These are phyloP conservation scores for Neotropicomus parvogracilis DNA, from an alignment of 1,284 basidiomycete species.

Conservation along the genomic window DNA sequence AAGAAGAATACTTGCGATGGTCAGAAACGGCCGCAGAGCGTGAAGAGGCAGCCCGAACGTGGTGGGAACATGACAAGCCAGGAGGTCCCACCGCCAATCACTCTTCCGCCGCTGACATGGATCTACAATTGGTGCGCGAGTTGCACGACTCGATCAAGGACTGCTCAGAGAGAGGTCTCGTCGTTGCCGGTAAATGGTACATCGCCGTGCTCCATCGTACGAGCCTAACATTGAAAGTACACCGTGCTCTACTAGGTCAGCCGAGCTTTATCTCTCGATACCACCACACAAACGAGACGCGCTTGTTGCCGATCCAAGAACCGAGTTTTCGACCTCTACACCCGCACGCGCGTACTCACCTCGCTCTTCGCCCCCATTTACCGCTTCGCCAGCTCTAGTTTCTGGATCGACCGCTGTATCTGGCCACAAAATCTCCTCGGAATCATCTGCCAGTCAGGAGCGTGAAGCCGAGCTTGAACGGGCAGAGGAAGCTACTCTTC, in stretches of 20 bases:
- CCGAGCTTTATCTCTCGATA: slow-evolving; percentile 66
- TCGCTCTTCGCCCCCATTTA: slow-evolving; percentile 36
- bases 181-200: slow-evolving; percentile 71
- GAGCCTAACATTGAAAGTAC: slow-evolving; percentile 16
- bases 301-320: slow-evolving; percentile 19
- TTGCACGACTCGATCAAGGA: slow-evolving; percentile 54
- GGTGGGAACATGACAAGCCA: slow-evolving; percentile 19
- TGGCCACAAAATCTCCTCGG: slow-evolving; percentile 26
- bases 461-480: slow-evolving; percentile 50
- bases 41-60: background rate
- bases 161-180: slow-evolving; percentile 56
- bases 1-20: background rate
- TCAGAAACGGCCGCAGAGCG: background rate
- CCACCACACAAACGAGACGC: slow-evolving; percentile 45
- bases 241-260: slow-evolving; percentile 52
- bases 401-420: slow-evolving; percentile 24
- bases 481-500: slow-evolving; percentile 64
- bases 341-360: slow-evolving; percentile 47
- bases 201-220: slow-evolving; percentile 20
- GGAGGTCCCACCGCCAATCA: background rate
- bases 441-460: slow-evolving; percentile 27
- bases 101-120: slow-evolving; percentile 24
- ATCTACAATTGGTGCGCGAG: slow-evolving; percentile 39
- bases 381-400: slow-evolving; percentile 36
- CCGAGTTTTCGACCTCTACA: slow-evolving; percentile 48